Percentiles rank a stretch among this genome's conserved stretches.
These are phyloP conservation scores for Globisporangium perplexum DNA, from an alignment of 352 stramenopile species.

Conservation along the genomic window DNA sequence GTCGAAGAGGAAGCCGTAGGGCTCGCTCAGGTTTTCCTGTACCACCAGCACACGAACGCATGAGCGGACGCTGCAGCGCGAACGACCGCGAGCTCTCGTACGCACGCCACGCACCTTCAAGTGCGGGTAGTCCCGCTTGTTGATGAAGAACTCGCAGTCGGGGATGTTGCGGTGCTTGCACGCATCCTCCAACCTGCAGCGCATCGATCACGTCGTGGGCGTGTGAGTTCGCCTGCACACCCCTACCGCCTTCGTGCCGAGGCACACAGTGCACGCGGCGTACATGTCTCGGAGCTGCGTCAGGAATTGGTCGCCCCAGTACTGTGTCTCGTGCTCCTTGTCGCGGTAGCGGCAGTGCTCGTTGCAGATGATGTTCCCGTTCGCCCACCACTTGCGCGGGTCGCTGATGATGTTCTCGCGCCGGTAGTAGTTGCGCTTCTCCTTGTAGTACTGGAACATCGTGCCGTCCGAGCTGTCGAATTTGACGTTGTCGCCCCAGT, in stretches of 20 bases:
- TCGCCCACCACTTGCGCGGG: constrained; percentile 97
- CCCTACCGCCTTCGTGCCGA: not conserved
- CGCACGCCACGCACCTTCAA: constrained; percentile 85
- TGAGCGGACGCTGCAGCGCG: not conserved
- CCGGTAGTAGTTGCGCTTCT: constrained; percentile 78
- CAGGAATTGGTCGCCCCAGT: constrained; percentile 97
- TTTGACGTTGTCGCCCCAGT: constrained; percentile 91
- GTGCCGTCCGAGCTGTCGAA: constrained; percentile 88
- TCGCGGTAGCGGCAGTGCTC: constrained; percentile 88
- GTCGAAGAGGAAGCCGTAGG: constrained; percentile 98
- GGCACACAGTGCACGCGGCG: not conserved
- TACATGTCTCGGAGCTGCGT: constrained; percentile 95
- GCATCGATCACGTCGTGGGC: too few species aligned
- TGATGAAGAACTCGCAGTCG: constrained; percentile 99
- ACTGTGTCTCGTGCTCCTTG: constrained; percentile 91
- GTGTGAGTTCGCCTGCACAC: not conserved
- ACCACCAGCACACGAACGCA: not conserved
- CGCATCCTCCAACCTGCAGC: constrained; percentile 85
- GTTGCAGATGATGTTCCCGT: constrained; percentile 99
- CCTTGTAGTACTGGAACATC: constrained; percentile 90
- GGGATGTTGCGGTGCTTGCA: constrained; percentile 93
- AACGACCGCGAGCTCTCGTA: not conserved
- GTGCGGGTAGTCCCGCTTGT: constrained; percentile 98
- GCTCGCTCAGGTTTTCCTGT: constrained; percentile 92
- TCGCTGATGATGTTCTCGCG: constrained; percentile 79